Evolutionary conservation across 257 asterid species (phyloP).

Genomic region (Scutellaria barbata): DNA sequence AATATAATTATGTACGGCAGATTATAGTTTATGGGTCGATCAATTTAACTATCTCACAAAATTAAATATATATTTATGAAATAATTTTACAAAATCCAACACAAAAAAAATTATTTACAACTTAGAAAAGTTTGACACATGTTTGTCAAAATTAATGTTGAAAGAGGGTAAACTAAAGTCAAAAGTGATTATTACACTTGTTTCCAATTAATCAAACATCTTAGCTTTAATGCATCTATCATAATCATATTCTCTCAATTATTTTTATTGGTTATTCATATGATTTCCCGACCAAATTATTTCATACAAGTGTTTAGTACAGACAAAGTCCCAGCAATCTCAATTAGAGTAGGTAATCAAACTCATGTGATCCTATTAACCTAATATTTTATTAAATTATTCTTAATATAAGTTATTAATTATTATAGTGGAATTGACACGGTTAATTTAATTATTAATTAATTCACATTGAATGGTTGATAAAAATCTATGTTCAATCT

Average conservation of each 20-base stretch:
- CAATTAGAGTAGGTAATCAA: conserved; percentile 16
- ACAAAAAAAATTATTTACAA: no score
- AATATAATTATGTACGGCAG: no score
- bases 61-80: no score
- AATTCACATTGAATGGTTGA: no score
- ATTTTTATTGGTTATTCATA: conserved; percentile 9
- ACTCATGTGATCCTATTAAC: conserved; percentile 32
- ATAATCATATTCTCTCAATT: conserved; percentile 14
- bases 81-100: no score
- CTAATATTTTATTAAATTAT: background rate
- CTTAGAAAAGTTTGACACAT: no score
- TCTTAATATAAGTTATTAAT: no score
- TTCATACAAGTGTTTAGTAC: conserved; percentile 42
- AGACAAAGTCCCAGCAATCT: conserved; percentile 43
- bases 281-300: conserved; percentile 60
- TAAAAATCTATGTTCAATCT: no score
- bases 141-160: conserved; percentile 17
- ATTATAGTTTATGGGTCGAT: no score
- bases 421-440: no score
- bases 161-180: conserved; percentile 40
- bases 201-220: conserved; percentile 40
- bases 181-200: conserved; percentile 46
- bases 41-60: no score
- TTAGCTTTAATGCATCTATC: conserved; percentile 25
- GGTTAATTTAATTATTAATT: no score